Evolutionary conservation across 805 yeast species (phyloP).

Genomic region (Priceomyces fermenticarens): DNA sequence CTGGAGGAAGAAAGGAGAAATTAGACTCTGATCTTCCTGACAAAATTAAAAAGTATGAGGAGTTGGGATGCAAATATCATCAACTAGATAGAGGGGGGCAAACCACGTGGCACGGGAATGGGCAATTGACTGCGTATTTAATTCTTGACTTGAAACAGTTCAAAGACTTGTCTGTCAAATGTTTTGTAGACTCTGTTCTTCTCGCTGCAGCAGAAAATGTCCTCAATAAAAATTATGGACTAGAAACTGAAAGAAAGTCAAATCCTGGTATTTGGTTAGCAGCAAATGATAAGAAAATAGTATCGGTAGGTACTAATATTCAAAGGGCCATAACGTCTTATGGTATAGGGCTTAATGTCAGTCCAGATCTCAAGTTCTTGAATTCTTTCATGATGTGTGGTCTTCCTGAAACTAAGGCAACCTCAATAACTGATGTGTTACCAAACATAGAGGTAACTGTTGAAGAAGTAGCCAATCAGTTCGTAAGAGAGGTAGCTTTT

Average conservation of each 20-base stretch:
- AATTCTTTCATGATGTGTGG: conserved; percentile 85
- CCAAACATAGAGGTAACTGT: conserved; percentile 12
- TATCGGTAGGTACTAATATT: conserved; percentile 87
- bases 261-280: conserved; percentile 89
- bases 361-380: conserved; percentile 69
- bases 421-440: conserved; percentile 25
- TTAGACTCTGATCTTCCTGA: conserved; percentile 39
- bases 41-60: conserved; percentile 23
- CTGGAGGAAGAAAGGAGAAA: conserved; percentile 86
- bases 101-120: conserved; percentile 94
- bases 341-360: conserved; percentile 80
- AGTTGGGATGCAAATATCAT: conserved; percentile 56
- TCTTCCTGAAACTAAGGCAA: conserved; percentile 50
- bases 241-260: conserved; percentile 52
- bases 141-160: conserved; percentile 62
- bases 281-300: conserved; percentile 57
- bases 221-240: conserved; percentile 33
- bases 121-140: conserved; percentile 86
- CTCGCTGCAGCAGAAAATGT: conserved; percentile 55
- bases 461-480: conserved; percentile 29
- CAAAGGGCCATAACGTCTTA: conserved; percentile 83
- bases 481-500: conserved; percentile 36
- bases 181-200: conserved; percentile 60
- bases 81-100: conserved; percentile 93
- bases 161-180: conserved; percentile 53